Conservation (phyloP, 352 stramenopile genomes). For the Globisporangium perplexum region DNA sequence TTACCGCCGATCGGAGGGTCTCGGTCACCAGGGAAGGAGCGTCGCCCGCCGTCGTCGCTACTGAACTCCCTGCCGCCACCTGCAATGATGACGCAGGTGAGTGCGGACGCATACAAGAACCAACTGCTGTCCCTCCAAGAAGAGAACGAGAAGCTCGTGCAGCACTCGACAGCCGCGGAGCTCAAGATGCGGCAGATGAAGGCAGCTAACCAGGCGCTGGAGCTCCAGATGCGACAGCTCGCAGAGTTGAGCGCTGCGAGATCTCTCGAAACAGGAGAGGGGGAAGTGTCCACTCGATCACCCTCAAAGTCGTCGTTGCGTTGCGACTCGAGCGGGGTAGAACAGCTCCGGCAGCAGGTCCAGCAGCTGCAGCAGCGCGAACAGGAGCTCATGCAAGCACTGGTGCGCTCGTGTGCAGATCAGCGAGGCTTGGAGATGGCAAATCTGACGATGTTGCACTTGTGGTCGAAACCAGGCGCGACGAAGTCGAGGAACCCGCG, state of each 20-base stretch:
- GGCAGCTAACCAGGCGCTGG: conserved; percentile 41
- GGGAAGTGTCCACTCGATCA: neutral
- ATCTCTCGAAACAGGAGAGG: neutral
- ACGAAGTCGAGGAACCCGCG: conserved; percentile 42
- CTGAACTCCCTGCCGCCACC: neutral
- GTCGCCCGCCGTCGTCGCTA: conserved; percentile 3
- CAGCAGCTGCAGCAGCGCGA: conserved; percentile 70
- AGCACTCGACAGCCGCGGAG: conserved; percentile 21
- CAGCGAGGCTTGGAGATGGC: neutral
- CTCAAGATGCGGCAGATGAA: conserved; percentile 28
- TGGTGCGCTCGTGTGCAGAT: conserved; percentile 29
- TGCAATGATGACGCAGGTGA: conserved; percentile 7
- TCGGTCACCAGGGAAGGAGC: conserved; percentile 12
- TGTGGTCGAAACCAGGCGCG: conserved; percentile 22
- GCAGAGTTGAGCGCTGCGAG: neutral
- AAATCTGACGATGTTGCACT: neutral
- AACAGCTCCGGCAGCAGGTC: conserved; percentile 48
- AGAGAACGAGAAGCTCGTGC: conserved; percentile 50
- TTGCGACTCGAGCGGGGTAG: conserved; percentile 3
- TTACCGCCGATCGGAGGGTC: conserved; percentile 4
- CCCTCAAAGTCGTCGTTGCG: conserved; percentile 13
- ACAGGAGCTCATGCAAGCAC: conserved; percentile 77
- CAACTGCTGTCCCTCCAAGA: conserved; percentile 56
- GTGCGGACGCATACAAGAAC: conserved; percentile 31
- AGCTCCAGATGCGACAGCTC: conserved; percentile 12